A percentile compares a stretch with the other conserved stretches of the same genome.
Conservation (phyloP, 2,329 filamentous ascomycete genomes). For the Fonsecaea nubica region DNA sequence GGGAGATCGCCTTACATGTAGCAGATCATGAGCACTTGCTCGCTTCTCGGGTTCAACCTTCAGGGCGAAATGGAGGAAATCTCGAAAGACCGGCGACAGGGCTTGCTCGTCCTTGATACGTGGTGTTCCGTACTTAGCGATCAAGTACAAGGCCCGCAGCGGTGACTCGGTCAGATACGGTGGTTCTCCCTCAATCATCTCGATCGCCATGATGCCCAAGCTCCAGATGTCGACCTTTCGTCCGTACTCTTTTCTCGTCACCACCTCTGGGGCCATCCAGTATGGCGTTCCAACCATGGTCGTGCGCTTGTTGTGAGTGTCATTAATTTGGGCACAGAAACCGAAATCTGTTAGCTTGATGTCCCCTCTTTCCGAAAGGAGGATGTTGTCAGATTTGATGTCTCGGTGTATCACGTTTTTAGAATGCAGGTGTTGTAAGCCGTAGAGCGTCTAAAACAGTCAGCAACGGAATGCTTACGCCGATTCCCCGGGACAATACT, state of each 20-base stretch:
- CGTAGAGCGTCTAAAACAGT: slow-evolving; percentile 72
- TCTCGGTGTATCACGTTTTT: slow-evolving; percentile 98
- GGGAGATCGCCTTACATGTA: slow-evolving; percentile 71
- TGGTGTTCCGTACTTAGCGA: slow-evolving; percentile 95
- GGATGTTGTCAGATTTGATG: slow-evolving; percentile 98
- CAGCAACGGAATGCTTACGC: slow-evolving; percentile 12
- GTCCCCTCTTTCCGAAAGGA: slow-evolving; percentile 89
- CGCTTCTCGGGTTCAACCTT: slow-evolving; percentile 98
- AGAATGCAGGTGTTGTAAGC: slow-evolving; percentile 92
- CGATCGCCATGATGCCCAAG: slow-evolving; percentile 98
- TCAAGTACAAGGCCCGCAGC: slow-evolving; percentile 88
- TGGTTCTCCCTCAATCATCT: slow-evolving; percentile 99
- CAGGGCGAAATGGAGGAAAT: slow-evolving; percentile 90
- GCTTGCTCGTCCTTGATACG: slow-evolving; percentile 96
- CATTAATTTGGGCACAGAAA: slow-evolving; percentile 98
- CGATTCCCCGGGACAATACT: slow-evolving; percentile 38
- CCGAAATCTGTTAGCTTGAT: slow-evolving; percentile 99
- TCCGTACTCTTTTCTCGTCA: slow-evolving; percentile 96
- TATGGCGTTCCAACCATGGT: slow-evolving; percentile 99
- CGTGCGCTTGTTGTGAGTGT: slow-evolving; percentile 93
- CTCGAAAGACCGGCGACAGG: slow-evolving; percentile 92
- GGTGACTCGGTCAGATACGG: slow-evolving; percentile 96
- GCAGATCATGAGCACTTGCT: slow-evolving; percentile 89
- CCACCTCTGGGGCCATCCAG: slow-evolving; percentile 99
- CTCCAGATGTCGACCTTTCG: slow-evolving; percentile 99